These are phyloP conservation scores for Pseudonitzschia delicatissima DNA, from an alignment of 108 stramenopile species.

Conservation along the genomic window DNA sequence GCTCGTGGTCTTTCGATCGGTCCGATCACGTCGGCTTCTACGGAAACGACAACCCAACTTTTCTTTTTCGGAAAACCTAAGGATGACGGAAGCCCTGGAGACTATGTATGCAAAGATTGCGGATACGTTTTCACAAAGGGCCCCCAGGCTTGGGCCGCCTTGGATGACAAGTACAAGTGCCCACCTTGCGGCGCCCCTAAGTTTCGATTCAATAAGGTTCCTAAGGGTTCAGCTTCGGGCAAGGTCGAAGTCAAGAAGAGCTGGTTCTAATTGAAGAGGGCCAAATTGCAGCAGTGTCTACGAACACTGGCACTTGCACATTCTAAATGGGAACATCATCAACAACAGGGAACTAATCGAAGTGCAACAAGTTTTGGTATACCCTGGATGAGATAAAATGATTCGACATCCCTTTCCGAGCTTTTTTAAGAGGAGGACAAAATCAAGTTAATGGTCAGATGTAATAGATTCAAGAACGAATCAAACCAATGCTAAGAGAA, in stretches of 20 bases:
- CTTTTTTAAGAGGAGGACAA: too few species aligned
- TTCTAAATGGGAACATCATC: too few species aligned
- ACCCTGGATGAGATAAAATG: not conserved
- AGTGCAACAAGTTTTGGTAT: too few species aligned
- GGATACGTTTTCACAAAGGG: conserved; percentile 90
- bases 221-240: conserved; percentile 65
- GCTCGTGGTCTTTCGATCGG: not conserved
- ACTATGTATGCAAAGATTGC: conserved; percentile 78
- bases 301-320: too few species aligned
- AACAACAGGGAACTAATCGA: too few species aligned
- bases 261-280: conserved; percentile 41
- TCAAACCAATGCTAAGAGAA: too few species aligned
- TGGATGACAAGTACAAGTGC: conserved; percentile 56
- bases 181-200: conserved; percentile 83
- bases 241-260: conserved; percentile 76
- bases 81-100: conserved; percentile 77
- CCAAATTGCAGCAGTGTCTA: too few species aligned
- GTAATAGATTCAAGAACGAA: too few species aligned
- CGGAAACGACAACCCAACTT: not conserved
- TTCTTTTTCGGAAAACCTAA: conserved; percentile 62
- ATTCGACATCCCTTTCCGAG: not conserved
- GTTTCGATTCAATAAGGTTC: conserved; percentile 82
- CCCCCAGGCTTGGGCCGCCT: conserved; percentile 73
- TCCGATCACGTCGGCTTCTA: not conserved
- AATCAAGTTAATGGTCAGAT: too few species aligned